Conservation (phyloP, 2,329 filamentous ascomycete species). For the Calonectria montana region DNA sequence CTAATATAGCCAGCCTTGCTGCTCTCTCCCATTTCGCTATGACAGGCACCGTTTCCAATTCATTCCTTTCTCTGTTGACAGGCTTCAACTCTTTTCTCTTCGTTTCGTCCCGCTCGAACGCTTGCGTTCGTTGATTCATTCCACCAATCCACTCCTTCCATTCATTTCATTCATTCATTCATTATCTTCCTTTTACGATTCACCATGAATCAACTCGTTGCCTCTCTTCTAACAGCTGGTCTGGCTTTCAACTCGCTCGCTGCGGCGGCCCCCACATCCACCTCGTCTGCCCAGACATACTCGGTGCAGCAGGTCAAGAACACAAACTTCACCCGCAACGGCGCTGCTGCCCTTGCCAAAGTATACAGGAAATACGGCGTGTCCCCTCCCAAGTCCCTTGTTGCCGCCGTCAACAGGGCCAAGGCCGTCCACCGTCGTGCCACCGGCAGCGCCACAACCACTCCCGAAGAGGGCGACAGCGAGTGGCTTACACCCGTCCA, state of each 20-base stretch:
- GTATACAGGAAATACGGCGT: conserved; percentile 52
- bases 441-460: conserved; percentile 44
- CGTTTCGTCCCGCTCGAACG: background rate
- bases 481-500: conserved; percentile 55
- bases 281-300: conserved; percentile 20
- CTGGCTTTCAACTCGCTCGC: conserved; percentile 8
- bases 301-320: conserved; percentile 53
- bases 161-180: background rate
- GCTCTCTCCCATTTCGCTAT: background rate
- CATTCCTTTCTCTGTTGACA: background rate
- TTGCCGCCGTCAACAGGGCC: conserved; percentile 7
- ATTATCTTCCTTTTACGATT: background rate
- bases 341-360: conserved; percentile 47
- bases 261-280: conserved; percentile 3
- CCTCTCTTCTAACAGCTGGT: conserved; percentile 4
- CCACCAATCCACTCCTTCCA: background rate
- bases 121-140: background rate
- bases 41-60: conserved; percentile 5
- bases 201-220: conserved; percentile 12
- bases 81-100: background rate
- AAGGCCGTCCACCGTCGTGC: conserved; percentile 31
- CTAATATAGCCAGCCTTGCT: background rate
- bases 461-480: conserved; percentile 45
- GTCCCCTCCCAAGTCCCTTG: conserved; percentile 46
- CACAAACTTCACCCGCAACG: conserved; percentile 46